A percentile compares a stretch with the other conserved stretches of the same genome.
Evolutionary conservation across 2,329 filamentous ascomycete species (phyloP).

Genomic region (Dendrostoma leiphaemia): DNA sequence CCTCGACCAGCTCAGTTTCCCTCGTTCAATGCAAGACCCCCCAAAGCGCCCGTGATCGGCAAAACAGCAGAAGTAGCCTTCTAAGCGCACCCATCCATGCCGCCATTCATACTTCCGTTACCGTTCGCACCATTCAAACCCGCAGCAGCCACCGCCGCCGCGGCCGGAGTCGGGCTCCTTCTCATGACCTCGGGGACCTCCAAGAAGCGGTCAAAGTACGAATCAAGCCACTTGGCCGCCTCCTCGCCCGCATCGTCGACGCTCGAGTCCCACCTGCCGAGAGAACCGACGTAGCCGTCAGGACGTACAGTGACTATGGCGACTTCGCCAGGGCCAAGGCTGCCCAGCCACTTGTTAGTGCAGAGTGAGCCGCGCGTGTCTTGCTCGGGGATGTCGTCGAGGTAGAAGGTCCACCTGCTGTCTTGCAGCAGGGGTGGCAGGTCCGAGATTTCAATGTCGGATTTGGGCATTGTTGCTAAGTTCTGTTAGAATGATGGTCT

Average conservation of each 20-base stretch:
- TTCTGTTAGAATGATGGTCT: slow-evolving; percentile 20
- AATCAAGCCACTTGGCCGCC: slow-evolving; percentile 53
- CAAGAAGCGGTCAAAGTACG: slow-evolving; percentile 54
- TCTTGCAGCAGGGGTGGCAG: slow-evolving; percentile 61
- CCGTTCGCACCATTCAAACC: neutral
- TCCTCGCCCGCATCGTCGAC: slow-evolving; percentile 49
- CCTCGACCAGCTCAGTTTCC: neutral
- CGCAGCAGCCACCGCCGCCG: neutral
- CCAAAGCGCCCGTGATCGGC: neutral
- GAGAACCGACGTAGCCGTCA: slow-evolving; percentile 71
- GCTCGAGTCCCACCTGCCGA: slow-evolving; percentile 52
- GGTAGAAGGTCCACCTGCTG: slow-evolving; percentile 70
- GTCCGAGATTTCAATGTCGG: slow-evolving; percentile 63
- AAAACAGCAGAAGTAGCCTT: neutral
- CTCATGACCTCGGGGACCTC: slow-evolving; percentile 37
- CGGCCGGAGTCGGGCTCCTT: slow-evolving; percentile 9
- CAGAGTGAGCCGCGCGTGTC: slow-evolving; percentile 52
- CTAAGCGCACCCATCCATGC: neutral
- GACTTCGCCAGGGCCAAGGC: slow-evolving; percentile 53
- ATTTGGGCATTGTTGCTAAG: slow-evolving; percentile 57
- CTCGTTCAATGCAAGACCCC: neutral
- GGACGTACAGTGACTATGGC: slow-evolving; percentile 68
- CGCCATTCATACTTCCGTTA: neutral
- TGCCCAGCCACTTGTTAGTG: slow-evolving; percentile 69
- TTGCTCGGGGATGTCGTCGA: slow-evolving; percentile 61